These are phyloP conservation scores for Hanseniaspora nectarophila DNA, from an alignment of 805 yeast species.

Conservation along the genomic window DNA sequence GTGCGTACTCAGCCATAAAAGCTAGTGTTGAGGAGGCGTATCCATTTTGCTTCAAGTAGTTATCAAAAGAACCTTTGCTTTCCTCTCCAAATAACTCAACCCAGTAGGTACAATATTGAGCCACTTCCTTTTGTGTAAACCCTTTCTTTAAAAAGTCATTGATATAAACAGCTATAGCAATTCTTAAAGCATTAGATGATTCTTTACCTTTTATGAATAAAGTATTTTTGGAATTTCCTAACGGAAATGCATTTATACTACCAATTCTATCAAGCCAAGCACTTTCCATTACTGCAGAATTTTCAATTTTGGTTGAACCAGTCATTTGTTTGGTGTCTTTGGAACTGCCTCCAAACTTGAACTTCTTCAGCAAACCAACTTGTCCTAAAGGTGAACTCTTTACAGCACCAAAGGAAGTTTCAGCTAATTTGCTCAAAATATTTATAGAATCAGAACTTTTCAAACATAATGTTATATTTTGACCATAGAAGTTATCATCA, in stretches of 20 bases:
- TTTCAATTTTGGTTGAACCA: not conserved
- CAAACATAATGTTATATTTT: conserved; percentile 45
- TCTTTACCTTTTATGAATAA: conserved; percentile 32
- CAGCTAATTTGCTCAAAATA: conserved; percentile 40
- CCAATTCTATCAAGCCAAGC: conserved; percentile 20
- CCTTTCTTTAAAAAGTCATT: not conserved
- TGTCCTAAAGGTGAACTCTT: conserved; percentile 11
- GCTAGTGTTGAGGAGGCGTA: conserved; percentile 34
- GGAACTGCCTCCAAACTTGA: not conserved
- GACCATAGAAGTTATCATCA: conserved; percentile 32
- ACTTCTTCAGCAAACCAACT: not conserved
- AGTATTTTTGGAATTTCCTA: conserved; percentile 20
- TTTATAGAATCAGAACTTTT: conserved; percentile 58
- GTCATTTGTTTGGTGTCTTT: not conserved
- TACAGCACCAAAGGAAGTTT: conserved; percentile 33
- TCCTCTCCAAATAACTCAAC: conserved; percentile 56
- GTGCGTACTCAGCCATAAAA: conserved; percentile 31
- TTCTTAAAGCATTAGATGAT: conserved; percentile 30
- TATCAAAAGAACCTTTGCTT: conserved; percentile 38
- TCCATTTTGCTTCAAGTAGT: conserved; percentile 28
- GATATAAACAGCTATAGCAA: conserved; percentile 35
- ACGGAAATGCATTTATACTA: conserved; percentile 22
- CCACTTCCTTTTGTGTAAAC: conserved; percentile 21
- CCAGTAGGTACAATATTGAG: conserved; percentile 36
- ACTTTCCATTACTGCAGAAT: conserved; percentile 21